These are phyloP conservation scores for Wickerhamiella qilinensis DNA, from an alignment of 805 yeast genomes.

Conservation along the genomic window DNA sequence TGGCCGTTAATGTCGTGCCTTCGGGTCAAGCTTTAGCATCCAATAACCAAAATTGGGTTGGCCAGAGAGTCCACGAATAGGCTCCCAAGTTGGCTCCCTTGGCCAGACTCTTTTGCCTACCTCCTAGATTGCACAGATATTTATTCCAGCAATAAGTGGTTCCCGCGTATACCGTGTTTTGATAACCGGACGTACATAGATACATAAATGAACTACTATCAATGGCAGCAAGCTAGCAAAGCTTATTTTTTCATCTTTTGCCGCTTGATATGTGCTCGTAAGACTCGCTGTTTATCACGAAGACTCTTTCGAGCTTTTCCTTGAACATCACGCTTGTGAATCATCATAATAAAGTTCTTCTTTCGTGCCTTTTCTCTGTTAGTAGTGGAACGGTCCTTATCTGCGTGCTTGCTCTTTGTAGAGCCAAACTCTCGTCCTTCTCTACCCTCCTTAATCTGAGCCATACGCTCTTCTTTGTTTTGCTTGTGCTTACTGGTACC, in stretches of 20 bases:
- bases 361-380: constrained; percentile 91
- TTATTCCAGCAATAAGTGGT: no score
- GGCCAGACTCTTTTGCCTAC: no score
- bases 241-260: constrained; percentile 89
- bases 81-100: no score
- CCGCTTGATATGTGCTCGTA: constrained; percentile 72
- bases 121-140: no score
- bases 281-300: constrained; percentile 74
- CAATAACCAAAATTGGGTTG: no score
- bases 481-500: constrained; percentile 74
- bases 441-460: constrained; percentile 75
- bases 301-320: constrained; percentile 85
- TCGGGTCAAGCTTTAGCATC: no score
- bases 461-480: constrained; percentile 78
- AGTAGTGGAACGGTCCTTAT: constrained; percentile 72
- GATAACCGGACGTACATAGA: no score
- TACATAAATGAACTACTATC: no score
- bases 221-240: no score
- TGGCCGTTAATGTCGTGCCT: no score
- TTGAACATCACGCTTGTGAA: constrained; percentile 85
- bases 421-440: constrained; percentile 90
- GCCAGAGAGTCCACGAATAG: no score
- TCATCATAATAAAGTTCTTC: constrained; percentile 98
- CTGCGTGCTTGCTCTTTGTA: constrained; percentile 49
- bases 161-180: no score